Percentiles rank a stretch among this genome's conserved stretches.
These are phyloP conservation scores for Scheffersomyces lignosus DNA, from an alignment of 805 yeast species.

Conservation along the genomic window DNA sequence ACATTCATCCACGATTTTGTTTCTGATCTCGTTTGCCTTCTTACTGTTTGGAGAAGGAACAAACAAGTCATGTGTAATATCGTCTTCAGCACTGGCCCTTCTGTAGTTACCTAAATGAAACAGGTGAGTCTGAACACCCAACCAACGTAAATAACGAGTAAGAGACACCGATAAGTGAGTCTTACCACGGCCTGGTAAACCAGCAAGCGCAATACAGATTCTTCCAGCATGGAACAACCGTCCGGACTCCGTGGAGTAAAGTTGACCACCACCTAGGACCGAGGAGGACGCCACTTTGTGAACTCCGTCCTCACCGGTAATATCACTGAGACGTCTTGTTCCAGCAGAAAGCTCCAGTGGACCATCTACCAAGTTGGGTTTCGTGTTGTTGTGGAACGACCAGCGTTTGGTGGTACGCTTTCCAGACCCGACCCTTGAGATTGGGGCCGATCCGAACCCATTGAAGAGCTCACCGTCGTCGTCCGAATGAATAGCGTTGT, in stretches of 20 bases:
- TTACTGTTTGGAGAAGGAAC: constrained; percentile 49
- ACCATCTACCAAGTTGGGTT: constrained; percentile 38
- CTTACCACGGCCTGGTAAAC: constrained; percentile 94
- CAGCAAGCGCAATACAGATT: constrained; percentile 83
- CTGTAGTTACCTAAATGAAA: constrained; percentile 93
- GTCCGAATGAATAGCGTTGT: constrained; percentile 19
- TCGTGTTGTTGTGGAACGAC: constrained; percentile 40
- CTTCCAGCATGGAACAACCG: constrained; percentile 94
- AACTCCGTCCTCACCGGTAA: constrained; percentile 53
- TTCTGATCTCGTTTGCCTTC: constrained; percentile 54
- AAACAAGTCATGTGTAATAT: constrained; percentile 67
- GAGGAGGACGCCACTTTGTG: constrained; percentile 58
- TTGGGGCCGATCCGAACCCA: constrained; percentile 39
- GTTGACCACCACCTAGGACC: constrained; percentile 55
- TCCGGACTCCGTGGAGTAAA: constrained; percentile 91
- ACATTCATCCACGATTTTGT: constrained; percentile 60
- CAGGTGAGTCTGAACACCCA: constrained; percentile 89
- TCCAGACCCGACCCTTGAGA: constrained; percentile 22
- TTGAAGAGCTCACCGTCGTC: constrained; percentile 32
- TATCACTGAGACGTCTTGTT: constrained; percentile 39
- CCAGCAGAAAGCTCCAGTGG: constrained; percentile 26
- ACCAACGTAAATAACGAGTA: constrained; percentile 91
- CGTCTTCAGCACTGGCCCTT: constrained; percentile 52
- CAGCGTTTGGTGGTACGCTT: constrained; percentile 41
- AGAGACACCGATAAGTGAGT: constrained; percentile 89